These are phyloP conservation scores for Turnera subulata DNA, from an alignment of 345 rosid species.

Conservation along the genomic window DNA sequence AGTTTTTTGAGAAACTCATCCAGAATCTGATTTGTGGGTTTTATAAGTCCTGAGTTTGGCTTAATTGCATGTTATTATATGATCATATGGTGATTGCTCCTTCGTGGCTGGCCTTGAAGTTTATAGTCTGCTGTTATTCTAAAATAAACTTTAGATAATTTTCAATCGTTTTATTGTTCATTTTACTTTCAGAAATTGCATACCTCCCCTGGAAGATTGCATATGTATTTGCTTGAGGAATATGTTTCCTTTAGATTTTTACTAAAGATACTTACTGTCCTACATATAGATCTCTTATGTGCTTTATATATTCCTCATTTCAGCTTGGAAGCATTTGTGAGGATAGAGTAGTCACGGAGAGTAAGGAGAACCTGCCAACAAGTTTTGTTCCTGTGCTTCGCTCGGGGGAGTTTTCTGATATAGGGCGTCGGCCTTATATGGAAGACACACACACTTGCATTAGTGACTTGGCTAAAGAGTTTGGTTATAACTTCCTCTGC, in stretches of 20 bases:
- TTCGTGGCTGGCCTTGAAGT: too few species aligned
- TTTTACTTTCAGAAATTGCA: background rate
- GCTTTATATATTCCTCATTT: constrained; percentile 12
- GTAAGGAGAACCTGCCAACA: constrained; percentile 23
- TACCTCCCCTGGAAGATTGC: background rate
- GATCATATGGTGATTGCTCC: too few species aligned
- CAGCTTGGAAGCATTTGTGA: constrained; percentile 66
- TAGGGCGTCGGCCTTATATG: constrained; percentile 57
- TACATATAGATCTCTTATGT: background rate
- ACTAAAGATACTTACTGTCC: too few species aligned
- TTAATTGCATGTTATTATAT: too few species aligned
- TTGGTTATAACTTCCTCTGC: constrained; percentile 30
- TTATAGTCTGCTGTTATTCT: too few species aligned
- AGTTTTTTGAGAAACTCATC: too few species aligned
- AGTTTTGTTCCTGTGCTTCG: constrained; percentile 53
- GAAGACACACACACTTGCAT: constrained; percentile 86
- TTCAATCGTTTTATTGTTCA: background rate
- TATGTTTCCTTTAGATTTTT: background rate
- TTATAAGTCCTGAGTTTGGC: too few species aligned
- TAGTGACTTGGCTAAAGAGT: constrained; percentile 50
- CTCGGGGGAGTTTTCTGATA: constrained; percentile 81
- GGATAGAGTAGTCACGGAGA: constrained; percentile 36
- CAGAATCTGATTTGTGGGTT: too few species aligned
- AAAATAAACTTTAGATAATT: too few species aligned
- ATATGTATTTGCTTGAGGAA: background rate